Base-by-base conservation (phyloP, 2,329 filamentous ascomycete species). In the Rhexocercosporidium sp. region DNA sequence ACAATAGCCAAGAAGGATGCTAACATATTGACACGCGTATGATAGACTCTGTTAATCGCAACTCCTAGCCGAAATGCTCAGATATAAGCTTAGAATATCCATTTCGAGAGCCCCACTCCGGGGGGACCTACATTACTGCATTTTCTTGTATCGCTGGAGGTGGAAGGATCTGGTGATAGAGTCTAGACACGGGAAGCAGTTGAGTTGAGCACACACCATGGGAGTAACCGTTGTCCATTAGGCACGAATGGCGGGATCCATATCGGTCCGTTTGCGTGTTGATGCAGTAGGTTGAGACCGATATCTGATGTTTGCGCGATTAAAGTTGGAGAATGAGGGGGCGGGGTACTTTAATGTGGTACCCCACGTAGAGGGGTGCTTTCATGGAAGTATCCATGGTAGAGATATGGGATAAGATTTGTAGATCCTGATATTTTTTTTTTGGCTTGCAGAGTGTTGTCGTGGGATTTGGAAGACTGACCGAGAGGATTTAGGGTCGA, bases 221-320 rank as follows among this genome's bases (percentile, higher is more conserved):
- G 49, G 25, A 53, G 49, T 6, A 53, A 53, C 49, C 49, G 27
- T 16, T 31, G 49, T 53, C 49, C 25, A 53, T 53, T 27, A 53
- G 25, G 49, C 25, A 53, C 49, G 27, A 31, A 53, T 53, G 2
- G 49, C 14, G 22, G 18, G 12, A 4, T 29, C 25, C n/a, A 31
- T 53, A 53, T 53, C 49, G 49, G 49, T 31, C 49, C 49, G 49
- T 53, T 53, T 53, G 49, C 14, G 49, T 31, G 49, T 31, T n/a
- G 25, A 3, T 53, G 49, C 49, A 53, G 49, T 53, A 29, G 49
- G 22, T 16, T 25, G 47, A n/a, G 3, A 25, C 27, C 27, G 16
- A 53, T 16, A 53, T 53, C 49, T 53, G 49, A 53, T 31, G 27
- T 53, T 31, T 53, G 49, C 49, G 49, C 25, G 49, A 53, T 53